A percentile compares a stretch with the other conserved stretches of the same genome.
Evolutionary conservation across 495 filamentous ascomycete genomes (phyloP).

Genomic region (Tuber umbilicatum): DNA sequence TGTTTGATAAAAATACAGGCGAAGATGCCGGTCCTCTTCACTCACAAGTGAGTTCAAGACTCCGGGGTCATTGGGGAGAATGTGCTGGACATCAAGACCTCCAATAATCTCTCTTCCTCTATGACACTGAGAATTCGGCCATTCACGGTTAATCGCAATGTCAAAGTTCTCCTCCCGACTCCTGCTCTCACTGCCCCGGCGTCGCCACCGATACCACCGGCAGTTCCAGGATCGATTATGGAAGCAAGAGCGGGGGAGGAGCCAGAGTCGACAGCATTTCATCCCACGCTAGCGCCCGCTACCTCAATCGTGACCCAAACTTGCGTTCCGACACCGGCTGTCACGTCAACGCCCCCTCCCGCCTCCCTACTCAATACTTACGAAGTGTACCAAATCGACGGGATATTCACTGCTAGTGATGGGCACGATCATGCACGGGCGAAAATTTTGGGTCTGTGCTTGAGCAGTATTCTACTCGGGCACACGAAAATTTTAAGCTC

Average conservation of each 20-base stretch:
- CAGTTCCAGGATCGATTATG: neutral
- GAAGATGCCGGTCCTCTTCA: slow-evolving; percentile 1
- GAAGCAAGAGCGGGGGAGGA: neutral
- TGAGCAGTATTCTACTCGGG: no score
- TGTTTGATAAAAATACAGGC: neutral
- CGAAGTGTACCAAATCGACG: neutral
- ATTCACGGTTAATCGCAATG: neutral
- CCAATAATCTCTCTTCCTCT: neutral
- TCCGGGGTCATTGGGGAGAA: neutral
- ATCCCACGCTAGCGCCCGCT: neutral
- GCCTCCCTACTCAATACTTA: neutral
- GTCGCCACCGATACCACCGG: neutral
- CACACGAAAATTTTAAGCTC: no score
- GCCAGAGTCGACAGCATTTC: neutral
- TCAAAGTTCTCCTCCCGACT: neutral
- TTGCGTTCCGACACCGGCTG: neutral
- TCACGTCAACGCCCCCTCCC: neutral
- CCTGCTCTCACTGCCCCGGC: neutral
- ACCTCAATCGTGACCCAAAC: neutral
- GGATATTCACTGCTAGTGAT: neutral
- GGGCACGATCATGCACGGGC: no score
- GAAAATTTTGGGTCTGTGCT: no score
- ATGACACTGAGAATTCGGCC: neutral
- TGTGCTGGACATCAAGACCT: neutral
- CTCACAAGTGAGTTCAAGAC: neutral